A percentile compares a stretch with the other conserved stretches of the same genome.
These are phyloP conservation scores for Pachysandra terminalis DNA, from an alignment of 164 flowering plant species.

Conservation along the genomic window DNA sequence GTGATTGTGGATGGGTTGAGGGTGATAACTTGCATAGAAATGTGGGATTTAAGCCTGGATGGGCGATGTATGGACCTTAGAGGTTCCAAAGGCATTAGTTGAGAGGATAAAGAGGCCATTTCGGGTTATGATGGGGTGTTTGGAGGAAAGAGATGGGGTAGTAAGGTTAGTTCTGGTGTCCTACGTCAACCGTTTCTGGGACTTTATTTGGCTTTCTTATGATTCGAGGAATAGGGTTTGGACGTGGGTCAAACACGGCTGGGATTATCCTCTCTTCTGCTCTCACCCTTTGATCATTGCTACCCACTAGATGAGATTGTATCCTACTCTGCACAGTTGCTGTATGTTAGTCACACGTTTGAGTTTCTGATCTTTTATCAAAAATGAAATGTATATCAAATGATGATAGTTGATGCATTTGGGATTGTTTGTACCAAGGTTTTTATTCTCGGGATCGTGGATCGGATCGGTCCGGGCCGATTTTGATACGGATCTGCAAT, in stretches of 20 bases:
- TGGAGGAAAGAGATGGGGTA: slow-evolving; percentile 40
- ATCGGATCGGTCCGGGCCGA: too few relatives aligned
- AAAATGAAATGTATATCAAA: too few relatives aligned
- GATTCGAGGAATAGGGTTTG: slow-evolving; percentile 22
- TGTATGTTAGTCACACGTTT: too few relatives aligned
- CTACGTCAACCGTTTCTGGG: slow-evolving; percentile 46
- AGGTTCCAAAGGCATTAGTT: slow-evolving; percentile 30
- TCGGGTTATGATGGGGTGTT: slow-evolving; percentile 51
- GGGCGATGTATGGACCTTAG: slow-evolving; percentile 39
- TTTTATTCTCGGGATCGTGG: too few relatives aligned
- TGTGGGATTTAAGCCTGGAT: slow-evolving; percentile 41
- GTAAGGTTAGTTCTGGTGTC: slow-evolving; percentile 37
- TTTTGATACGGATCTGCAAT: too few relatives aligned
- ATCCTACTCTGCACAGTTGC: too few relatives aligned
- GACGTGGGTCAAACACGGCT: slow-evolving; percentile 49
- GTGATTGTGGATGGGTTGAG: slow-evolving; percentile 22
- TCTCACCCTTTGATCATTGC: slow-evolving; percentile 25
- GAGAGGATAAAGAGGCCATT: slow-evolving; percentile 34
- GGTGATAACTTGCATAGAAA: slow-evolving; percentile 31
- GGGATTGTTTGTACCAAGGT: too few relatives aligned
- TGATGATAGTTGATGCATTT: too few relatives aligned
- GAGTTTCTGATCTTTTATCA: too few relatives aligned
- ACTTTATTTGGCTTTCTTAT: slow-evolving; percentile 44
- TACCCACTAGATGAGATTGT: too few relatives aligned
- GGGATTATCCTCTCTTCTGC: slow-evolving; percentile 55